Evolutionary conservation across 352 stramenopile genomes (phyloP).

Genomic region (Globisporangium paroecandrum): DNA sequence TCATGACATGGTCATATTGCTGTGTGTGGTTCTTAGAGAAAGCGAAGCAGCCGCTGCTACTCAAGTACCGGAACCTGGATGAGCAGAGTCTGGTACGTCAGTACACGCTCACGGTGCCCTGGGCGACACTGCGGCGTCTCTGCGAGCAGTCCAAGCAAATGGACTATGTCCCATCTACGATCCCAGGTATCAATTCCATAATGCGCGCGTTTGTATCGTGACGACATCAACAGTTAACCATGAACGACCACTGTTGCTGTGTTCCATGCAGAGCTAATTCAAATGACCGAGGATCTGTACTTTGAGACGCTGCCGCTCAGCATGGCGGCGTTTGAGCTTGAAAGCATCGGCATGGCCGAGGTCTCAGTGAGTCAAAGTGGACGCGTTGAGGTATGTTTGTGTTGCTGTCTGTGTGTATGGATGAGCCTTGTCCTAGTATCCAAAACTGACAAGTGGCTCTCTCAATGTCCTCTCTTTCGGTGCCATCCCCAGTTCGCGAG

Average conservation of each 20-base stretch:
- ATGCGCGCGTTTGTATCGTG: neutral
- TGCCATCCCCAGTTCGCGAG: constrained; percentile 33
- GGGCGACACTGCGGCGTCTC: constrained; percentile 41
- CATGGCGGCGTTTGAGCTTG: constrained; percentile 46
- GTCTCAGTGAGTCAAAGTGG: constrained; percentile 36
- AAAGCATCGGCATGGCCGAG: constrained; percentile 46
- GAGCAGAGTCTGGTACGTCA: constrained; percentile 36
- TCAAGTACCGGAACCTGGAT: constrained; percentile 48
- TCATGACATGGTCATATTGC: neutral
- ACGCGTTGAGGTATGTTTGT: constrained; percentile 35
- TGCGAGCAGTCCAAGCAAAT: constrained; percentile 27
- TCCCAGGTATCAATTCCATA: constrained; percentile 5
- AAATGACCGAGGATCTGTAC: constrained; percentile 50
- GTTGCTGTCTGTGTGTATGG: neutral
- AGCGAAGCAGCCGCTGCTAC: constrained; percentile 33
- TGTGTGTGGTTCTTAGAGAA: constrained; percentile 13
- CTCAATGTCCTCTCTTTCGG: neutral
- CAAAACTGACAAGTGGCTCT: neutral
- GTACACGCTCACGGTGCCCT: constrained; percentile 64
- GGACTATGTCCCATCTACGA: neutral
- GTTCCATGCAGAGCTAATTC: constrained; percentile 38
- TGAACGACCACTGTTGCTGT: too few relatives aligned
- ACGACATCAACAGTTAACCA: neutral
- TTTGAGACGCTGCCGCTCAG: constrained; percentile 52
- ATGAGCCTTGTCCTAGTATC: neutral